Conservation (phyloP, 2,329 filamentous ascomycete genomes). For the Diaporthe vaccinii region DNA sequence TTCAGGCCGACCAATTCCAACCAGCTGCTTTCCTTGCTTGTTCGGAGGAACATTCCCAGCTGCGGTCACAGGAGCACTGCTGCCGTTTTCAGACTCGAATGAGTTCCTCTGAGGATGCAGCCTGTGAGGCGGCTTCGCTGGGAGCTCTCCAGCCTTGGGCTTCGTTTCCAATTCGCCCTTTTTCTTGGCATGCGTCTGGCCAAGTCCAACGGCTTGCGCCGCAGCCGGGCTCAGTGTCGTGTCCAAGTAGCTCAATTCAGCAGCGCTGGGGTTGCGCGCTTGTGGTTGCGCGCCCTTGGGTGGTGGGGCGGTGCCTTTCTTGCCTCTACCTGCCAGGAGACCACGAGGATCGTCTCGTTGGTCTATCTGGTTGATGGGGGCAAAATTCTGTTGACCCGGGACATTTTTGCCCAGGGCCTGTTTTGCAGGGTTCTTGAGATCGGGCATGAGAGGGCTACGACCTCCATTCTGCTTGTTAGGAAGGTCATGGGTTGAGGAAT, state of each 20-base stretch:
- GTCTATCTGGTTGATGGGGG: not conserved
- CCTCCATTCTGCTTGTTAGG: not conserved
- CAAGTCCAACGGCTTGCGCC: not conserved
- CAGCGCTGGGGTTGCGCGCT: not conserved
- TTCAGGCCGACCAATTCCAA: not conserved
- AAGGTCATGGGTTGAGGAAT: not conserved
- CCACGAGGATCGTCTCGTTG: not conserved
- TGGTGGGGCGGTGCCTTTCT: not conserved
- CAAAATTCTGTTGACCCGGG: not conserved
- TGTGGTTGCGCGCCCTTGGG: not conserved
- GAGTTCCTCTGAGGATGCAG: not conserved
- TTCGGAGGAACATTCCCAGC: not conserved
- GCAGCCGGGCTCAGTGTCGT: not conserved
- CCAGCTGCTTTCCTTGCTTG: not conserved
- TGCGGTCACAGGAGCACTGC: not conserved
- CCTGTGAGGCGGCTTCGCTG: not conserved
- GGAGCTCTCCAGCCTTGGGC: not conserved
- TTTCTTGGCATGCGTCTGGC: conserved; percentile 18
- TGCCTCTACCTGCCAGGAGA: not conserved
- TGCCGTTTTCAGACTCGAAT: not conserved
- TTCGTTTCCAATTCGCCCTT: conserved; percentile 10
- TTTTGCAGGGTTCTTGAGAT: not conserved
- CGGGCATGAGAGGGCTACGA: not conserved
- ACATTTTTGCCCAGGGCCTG: not conserved
- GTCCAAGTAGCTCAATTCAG: not conserved